Evolutionary conservation across 2,329 filamentous ascomycete genomes (phyloP), one percentile per base, ranked within the genome.

Genomic region (Canariomyces notabilis): DNA sequence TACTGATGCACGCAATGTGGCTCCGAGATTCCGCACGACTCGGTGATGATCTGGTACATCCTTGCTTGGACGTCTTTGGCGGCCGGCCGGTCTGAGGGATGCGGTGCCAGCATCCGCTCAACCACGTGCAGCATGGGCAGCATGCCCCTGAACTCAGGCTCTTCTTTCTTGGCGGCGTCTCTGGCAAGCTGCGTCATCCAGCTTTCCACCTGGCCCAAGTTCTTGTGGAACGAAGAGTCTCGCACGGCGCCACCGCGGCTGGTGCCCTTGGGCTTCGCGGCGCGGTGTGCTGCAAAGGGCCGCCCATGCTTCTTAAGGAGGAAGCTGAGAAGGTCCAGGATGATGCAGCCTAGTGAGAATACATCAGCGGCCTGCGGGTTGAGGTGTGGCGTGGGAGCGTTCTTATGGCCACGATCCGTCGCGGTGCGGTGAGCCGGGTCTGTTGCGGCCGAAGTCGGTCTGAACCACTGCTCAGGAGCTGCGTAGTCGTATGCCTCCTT

Each of bases 401-500:
- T 49, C 54, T 59, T 39, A 50, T 50, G 21, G 57, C 65, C 40
- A 61, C 50, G 6, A 63, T 21, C 53, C 12, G 63, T 59, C 37
- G 62, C 58, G 51, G 61, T 62, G 47, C 64, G 58, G 35, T 61
- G 49, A 19, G 46, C 51, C 8, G 65, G 58, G 11, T 39, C 45
- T 6, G 55, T 46, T 0, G 54, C 42, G 5, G 50, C 34, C 7
- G 48, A 42, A 18, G 55, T 55, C 18, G 68, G 68, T 32, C 66
- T 72, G 59, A 68, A 71, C 70, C 77, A 77, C 45, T 78, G 73
- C 58, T 90, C 86, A 1, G 86, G 85, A 0, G 85, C 82, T 1
- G 79, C 78, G 58, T 89, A 89, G 57, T 87, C 80, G 63, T 88
- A 88, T 7, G 71, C 71, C 59, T 88, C 85, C 51, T 81, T 80